These are phyloP conservation scores for Peltaster fructicola DNA, from an alignment of 2,329 filamentous ascomycete genomes.

Conservation along the genomic window DNA sequence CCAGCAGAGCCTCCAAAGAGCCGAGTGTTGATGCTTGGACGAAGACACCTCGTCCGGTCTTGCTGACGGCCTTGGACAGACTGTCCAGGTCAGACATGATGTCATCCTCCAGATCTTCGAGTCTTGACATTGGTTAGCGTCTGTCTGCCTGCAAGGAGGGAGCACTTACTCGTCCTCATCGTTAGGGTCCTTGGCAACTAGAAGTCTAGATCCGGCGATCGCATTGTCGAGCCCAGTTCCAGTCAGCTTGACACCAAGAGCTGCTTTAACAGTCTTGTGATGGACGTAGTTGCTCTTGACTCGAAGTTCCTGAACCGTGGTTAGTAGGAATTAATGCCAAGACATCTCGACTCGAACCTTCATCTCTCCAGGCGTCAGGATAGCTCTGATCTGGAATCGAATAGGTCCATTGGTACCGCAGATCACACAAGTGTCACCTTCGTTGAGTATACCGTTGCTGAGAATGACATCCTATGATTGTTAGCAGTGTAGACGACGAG, in stretches of 20 bases:
- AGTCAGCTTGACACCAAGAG: slow-evolving; percentile 95
- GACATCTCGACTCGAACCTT: too few relatives aligned
- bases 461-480: slow-evolving; percentile 94
- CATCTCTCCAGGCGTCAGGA: slow-evolving; percentile 81
- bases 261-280: slow-evolving; percentile 98
- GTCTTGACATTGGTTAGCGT: too few relatives aligned
- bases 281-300: slow-evolving; percentile 94
- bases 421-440: slow-evolving; percentile 86
- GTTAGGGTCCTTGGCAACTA: slow-evolving; percentile 87
- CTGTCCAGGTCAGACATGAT: slow-evolving; percentile 88
- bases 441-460: slow-evolving; percentile 83
- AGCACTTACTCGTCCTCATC: slow-evolving; percentile 58
- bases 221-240: slow-evolving; percentile 89
- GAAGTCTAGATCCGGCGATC: slow-evolving; percentile 84
- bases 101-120: slow-evolving; percentile 83
- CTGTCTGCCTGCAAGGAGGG: too few relatives aligned
- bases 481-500: too few relatives aligned
- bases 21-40: slow-evolving; percentile 95
- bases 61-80: slow-evolving; percentile 79
- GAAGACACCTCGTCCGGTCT: slow-evolving; percentile 81
- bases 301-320: too few relatives aligned
- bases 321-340: too few relatives aligned
- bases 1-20: slow-evolving; percentile 85
- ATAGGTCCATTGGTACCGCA: slow-evolving; percentile 97
- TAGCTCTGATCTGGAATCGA: slow-evolving; percentile 81